Evolutionary conservation across 2,329 filamentous ascomycete species (phyloP), one percentile per base, ranked within the genome.

Genomic region (Neocatenulostroma microsporum): DNA sequence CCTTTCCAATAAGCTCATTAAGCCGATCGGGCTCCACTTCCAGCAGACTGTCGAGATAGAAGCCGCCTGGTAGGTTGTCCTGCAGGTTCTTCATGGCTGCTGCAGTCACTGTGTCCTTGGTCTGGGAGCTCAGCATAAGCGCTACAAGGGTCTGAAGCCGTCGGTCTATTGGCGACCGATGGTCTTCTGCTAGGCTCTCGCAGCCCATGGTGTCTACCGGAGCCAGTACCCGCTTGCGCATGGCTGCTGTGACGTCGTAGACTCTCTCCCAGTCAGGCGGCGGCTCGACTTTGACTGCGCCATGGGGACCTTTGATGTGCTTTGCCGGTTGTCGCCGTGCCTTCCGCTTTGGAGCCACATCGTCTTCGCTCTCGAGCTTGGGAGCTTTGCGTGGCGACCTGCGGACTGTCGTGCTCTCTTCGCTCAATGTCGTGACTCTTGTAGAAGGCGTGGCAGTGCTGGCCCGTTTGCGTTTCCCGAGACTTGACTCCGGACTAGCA

Each of bases 131-230:
- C 21, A 95, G 73, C 88, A 95, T 94, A 44, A 95, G 69, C 12
- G 87, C 77, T 25, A 94, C 72, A 20, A 95, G 74, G 3, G 85
- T 94, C 54, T 95, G 88, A 51, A 93, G 88, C 5, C 88, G 75
- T 56, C 78, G 78, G 54, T 81, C 74, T 37, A 67, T 60, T 12
- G 69, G 67, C 0, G 64, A 60, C 3, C 54, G 60, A 12, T 63
- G 58, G 31, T 71, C 64, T 37, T 75, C 66, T 3, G 83, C 84
- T 8, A 91, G 70, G 6, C 76, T 74, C 62, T 87, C 87, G 62
- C 91, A 98, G 9, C 91, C 91, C 88, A 96, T 95, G 0, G 89
- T 96, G 60, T 98, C 91, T 9, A 98, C 91, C 0, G 89, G 84
- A 1, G 91, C 91, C 0, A 73, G 62, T 25, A 73, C 82, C 62